Percentiles rank a stretch among this genome's conserved stretches.
Conservation (phyloP, 2,329 filamentous ascomycete genomes). For the Endoconidiophora laricicola region DNA sequence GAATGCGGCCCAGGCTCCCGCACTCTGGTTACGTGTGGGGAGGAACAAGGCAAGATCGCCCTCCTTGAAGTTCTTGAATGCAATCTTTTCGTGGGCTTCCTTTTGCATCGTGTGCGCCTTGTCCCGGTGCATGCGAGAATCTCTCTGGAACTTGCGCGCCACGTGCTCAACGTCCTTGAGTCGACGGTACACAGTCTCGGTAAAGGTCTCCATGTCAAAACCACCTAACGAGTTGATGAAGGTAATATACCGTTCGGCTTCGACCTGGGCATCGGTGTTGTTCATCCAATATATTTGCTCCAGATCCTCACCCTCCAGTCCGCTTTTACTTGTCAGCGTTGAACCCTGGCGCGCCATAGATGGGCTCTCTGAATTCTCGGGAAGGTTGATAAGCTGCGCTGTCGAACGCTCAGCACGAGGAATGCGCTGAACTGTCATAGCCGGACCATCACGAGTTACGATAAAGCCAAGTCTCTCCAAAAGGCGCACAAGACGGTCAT, state of each 20-base stretch:
- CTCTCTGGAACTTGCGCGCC: conserved; percentile 82
- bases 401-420: conserved; percentile 41
- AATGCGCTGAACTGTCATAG: conserved; percentile 59
- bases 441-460: conserved; percentile 54
- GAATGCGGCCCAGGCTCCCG: conserved; percentile 93
- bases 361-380: conserved; percentile 40
- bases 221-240: conserved; percentile 58
- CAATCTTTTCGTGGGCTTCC: conserved; percentile 89
- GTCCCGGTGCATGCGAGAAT: conserved; percentile 73
- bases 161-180: conserved; percentile 88
- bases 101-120: conserved; percentile 65
- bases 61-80: conserved; percentile 89
- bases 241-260: conserved; percentile 55
- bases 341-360: conserved; percentile 37
- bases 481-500: conserved; percentile 66
- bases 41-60: conserved; percentile 88
- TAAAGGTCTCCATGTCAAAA: conserved; percentile 72
- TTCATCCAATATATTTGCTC: conserved; percentile 73
- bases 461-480: conserved; percentile 78
- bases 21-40: conserved; percentile 84
- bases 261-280: conserved; percentile 38
- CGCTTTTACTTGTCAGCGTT: conserved; percentile 34
- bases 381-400: conserved; percentile 31
- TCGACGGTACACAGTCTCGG: conserved; percentile 71
- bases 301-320: conserved; percentile 48